These are phyloP conservation scores for Aureobasidium namibiae DNA, from an alignment of 2,329 filamentous ascomycete species.

Conservation along the genomic window DNA sequence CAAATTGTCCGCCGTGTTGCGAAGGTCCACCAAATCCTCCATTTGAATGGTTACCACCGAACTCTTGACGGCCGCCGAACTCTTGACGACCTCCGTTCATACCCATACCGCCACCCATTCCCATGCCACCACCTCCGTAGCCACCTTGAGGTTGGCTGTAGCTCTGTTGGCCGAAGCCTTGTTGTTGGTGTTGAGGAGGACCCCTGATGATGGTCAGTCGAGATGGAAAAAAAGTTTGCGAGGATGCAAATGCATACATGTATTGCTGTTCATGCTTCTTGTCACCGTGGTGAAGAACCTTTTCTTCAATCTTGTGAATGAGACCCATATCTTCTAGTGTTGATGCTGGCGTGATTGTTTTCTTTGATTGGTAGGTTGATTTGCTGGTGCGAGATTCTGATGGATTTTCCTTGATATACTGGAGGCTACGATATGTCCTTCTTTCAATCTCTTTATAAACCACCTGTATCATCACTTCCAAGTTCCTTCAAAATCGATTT, in stretches of 20 bases:
- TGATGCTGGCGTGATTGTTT: neutral
- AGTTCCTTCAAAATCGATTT: neutral
- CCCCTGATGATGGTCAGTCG: neutral
- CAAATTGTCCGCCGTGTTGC: neutral
- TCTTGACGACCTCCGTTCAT: no score
- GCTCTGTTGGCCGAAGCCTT: neutral
- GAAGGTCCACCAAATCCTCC: neutral
- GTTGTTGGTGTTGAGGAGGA: neutral
- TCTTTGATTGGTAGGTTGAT: neutral
- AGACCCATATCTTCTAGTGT: no score
- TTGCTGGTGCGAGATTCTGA: no score
- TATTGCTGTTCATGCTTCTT: slow-evolving; percentile 2
- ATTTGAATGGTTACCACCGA: neutral
- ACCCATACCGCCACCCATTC: neutral
- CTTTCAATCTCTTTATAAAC: neutral
- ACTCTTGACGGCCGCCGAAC: neutral
- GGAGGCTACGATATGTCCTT: neutral
- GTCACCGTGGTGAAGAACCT: slow-evolving; percentile 10
- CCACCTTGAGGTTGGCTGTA: neutral
- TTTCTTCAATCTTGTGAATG: slow-evolving; percentile 10
- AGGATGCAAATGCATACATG: neutral
- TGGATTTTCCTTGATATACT: no score
- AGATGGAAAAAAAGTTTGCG: neutral
- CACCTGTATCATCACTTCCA: neutral
- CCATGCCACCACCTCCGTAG: neutral